Evolutionary conservation across 2,329 filamentous ascomycete genomes (phyloP).

Genomic region (Alternaria tenuissima): DNA sequence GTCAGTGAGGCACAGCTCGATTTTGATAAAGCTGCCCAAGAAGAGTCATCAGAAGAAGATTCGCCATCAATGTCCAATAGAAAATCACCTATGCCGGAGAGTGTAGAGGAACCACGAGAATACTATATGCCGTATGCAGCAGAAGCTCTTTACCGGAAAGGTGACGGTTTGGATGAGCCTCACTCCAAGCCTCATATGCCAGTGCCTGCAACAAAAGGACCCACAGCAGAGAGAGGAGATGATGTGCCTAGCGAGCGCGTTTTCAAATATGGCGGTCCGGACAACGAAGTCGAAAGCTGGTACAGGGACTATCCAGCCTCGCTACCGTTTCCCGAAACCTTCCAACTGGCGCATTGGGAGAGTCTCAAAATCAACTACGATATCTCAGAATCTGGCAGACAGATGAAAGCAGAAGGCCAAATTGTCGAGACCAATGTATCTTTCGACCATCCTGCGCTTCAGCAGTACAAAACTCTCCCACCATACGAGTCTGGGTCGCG

Average conservation of each 20-base stretch:
- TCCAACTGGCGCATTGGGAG: constrained; percentile 40
- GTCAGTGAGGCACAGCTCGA: constrained; percentile 29
- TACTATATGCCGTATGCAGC: constrained; percentile 6
- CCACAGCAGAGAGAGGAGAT: neutral
- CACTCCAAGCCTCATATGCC: neutral
- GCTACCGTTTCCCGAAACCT: constrained; percentile 41
- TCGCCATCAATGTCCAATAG: neutral
- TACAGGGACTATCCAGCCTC: constrained; percentile 27
- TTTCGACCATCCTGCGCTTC: constrained; percentile 22
- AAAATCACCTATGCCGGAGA: constrained; percentile 5
- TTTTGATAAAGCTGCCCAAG: constrained; percentile 17
- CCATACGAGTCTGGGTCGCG: constrained; percentile 40
- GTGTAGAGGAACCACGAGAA: constrained; percentile 17
- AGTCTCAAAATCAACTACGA: constrained; percentile 40
- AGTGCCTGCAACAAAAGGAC: neutral
- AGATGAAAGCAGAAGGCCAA: constrained; percentile 16
- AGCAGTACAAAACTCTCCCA: constrained; percentile 16
- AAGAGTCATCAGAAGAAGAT: neutral
- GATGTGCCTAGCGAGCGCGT: constrained; percentile 12
- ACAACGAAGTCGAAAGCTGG: constrained; percentile 35
- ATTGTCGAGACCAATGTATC: constrained; percentile 27
- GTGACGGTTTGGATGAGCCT: neutral
- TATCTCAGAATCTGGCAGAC: constrained; percentile 22
- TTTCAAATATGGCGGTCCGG: constrained; percentile 38
- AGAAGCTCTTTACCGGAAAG: constrained; percentile 7